These are phyloP conservation scores for Neurospora tetraspora DNA, from an alignment of 495 filamentous ascomycete species.

Conservation along the genomic window DNA sequence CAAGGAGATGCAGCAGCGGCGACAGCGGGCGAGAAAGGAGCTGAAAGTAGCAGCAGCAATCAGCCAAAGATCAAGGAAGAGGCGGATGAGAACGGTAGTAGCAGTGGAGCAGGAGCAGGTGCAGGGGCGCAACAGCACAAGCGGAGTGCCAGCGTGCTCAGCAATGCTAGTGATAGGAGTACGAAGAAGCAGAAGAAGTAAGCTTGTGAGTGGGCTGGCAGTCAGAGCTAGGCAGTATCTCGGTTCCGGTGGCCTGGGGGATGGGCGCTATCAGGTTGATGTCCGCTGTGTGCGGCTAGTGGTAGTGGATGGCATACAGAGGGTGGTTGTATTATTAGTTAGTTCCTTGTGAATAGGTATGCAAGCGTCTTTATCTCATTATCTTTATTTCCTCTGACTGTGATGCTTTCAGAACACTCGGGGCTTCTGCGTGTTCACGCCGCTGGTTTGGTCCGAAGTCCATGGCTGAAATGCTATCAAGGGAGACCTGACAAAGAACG, in stretches of 20 bases:
- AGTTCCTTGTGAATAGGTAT: neutral
- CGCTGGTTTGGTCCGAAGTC: no score
- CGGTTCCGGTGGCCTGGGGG: neutral
- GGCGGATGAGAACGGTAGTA: neutral
- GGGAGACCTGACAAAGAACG: no score
- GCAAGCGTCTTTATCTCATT: neutral
- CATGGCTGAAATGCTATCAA: no score
- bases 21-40: slow-evolving; percentile 1
- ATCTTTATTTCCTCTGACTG: neutral
- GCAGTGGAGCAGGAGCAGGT: neutral
- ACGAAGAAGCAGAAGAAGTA: slow-evolving; percentile 62
- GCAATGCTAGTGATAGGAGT: slow-evolving; percentile 58
- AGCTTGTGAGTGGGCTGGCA: neutral
- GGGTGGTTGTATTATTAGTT: neutral
- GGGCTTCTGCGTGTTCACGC: no score
- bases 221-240: neutral
- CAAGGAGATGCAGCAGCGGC: neutral
- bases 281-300: neutral
- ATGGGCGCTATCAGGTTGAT: neutral
- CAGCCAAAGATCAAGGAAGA: slow-evolving; percentile 12
- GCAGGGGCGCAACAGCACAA: slow-evolving; percentile 37
- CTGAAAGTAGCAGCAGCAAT: neutral
- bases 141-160: slow-evolving; percentile 67
- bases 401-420: neutral
- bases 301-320: neutral